A percentile compares a stretch with the other conserved stretches of the same genome.
phyloP scores from a whole-genome alignment of 148 eudicot genomes.

The Chenopodium berlandieri region DNA sequence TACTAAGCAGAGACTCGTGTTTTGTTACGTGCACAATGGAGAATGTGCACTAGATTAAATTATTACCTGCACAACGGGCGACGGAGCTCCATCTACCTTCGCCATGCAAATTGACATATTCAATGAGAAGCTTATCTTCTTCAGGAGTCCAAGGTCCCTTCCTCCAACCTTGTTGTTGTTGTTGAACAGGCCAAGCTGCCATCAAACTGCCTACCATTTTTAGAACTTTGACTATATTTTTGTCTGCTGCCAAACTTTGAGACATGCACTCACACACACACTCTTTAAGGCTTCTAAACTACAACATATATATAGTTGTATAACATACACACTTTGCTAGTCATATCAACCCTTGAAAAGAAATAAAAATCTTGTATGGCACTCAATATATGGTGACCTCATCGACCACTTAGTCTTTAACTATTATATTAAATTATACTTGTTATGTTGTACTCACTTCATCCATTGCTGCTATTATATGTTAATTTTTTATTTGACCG shows the following conservation, averaged over 20 bases:
- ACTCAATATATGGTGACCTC: conserved; percentile 28
- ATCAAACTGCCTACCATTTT: conserved; percentile 32
- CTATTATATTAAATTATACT: not conserved
- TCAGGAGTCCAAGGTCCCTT: conserved; percentile 73
- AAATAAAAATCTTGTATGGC: conserved; percentile 20
- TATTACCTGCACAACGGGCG: conserved; percentile 43
- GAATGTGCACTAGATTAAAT: not conserved
- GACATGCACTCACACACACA: conserved; percentile 25
- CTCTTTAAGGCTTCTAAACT: not conserved
- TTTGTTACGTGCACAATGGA: not conserved
- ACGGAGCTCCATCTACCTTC: conserved; percentile 68
- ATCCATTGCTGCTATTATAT: not conserved
- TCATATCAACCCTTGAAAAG: conserved; percentile 10
- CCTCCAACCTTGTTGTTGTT: conserved; percentile 44
- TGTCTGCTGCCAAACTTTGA: conserved; percentile 36
- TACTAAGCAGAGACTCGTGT: not conserved
- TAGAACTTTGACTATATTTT: conserved; percentile 7
- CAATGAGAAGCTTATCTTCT: conserved; percentile 44
- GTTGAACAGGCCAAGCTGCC: conserved; percentile 36
- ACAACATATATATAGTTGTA: conserved; percentile 20
- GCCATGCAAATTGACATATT: conserved; percentile 47
- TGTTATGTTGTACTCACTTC: not conserved
- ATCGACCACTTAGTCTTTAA: conserved; percentile 18
- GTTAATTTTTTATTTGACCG: no score
- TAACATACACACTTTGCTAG: not conserved